Evolutionary conservation across 169 alveolate genomes (phyloP).

Genomic region (Eimeria falciformis): DNA sequence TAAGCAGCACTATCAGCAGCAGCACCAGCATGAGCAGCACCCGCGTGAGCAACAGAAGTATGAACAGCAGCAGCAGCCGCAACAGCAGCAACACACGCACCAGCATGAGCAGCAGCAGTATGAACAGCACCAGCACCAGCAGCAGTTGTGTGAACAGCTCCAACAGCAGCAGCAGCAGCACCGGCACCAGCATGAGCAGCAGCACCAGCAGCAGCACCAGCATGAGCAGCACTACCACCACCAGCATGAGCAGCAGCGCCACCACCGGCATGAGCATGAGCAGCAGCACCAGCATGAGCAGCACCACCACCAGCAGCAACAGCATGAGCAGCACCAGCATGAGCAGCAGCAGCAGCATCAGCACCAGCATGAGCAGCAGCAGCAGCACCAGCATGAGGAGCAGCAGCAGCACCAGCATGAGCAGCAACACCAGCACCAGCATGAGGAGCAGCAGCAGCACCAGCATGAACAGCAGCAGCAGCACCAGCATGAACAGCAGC

Average conservation of each 20-base stretch:
- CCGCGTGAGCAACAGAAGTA: neutral
- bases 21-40: neutral
- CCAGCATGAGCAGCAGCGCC: too few species aligned
- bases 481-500: too few species aligned
- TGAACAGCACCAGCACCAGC: neutral
- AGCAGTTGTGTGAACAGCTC: too few species aligned
- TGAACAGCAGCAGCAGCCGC: neutral
- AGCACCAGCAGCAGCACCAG: too few species aligned
- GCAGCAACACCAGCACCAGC: neutral
- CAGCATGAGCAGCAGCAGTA: neutral
- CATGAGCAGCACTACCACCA: too few species aligned
- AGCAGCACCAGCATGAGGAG: neutral
- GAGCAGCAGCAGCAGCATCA: neutral
- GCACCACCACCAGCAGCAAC: conserved; percentile 15
- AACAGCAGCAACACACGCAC: neutral
- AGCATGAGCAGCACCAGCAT: neutral
- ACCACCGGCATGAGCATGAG: too few species aligned
- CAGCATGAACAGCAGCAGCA: too few species aligned
- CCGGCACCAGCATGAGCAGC: too few species aligned
- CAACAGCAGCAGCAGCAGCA: too few species aligned
- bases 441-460: too few species aligned
- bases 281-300: neutral
- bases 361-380: too few species aligned
- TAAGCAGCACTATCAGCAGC: neutral
- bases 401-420: neutral